Base-by-base conservation (phyloP, 768 basidiomycete genomes). In the Pisolithus tinctorius region DNA sequence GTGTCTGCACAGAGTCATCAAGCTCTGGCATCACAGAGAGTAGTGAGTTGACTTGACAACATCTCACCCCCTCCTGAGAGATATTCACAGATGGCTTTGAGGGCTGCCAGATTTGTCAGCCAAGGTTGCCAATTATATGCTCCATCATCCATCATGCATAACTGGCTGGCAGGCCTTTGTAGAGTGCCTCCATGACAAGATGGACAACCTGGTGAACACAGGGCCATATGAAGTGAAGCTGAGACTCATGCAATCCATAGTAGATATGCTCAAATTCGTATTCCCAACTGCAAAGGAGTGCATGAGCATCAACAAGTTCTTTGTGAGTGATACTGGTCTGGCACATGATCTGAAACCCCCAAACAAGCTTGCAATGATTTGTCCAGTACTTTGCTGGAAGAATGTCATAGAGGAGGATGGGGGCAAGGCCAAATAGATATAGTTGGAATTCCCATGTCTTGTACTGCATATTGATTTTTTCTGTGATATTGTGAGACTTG, bases 181-280 rank as follows among this genome's bases (percentile, higher is more conserved):
- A n/a, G n/a, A n/a, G n/a, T n/a, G n/a, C n/a, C n/a, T n/a, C n/a
- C n/a, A 3, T 50, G 45, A 1, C 58, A 4, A 66, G 25, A 49
- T 73, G 71, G 2, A 48, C 8, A 3, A 62, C 34, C 7, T 56
- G 52, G 45, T 73, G 72, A 2, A 70, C 53, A 25, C 52, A 53
- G 0, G 63, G 70, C 1, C 56, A 36, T 9, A 66, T 40, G 39
- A 73, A 65, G 39, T 73, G 70, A 6, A 73, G 11, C 0, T 54
- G 58, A 26, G 66, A 58, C 0, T 45, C 46, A 1, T 43, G 17
- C 0, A 54, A 56, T 9, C 67, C 59, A 45, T 60, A 59, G 42
- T 71, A 72, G 0, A 68, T 9, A 0, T 25, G 16, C 42, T 73
- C 65, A 25, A 64, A 72, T 1, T 68, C 67, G 1, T 42, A 45